Evolutionary conservation across 768 basidiomycete genomes (phyloP), one percentile per base, ranked within the genome.

Genomic region (Pholiota microspora): DNA sequence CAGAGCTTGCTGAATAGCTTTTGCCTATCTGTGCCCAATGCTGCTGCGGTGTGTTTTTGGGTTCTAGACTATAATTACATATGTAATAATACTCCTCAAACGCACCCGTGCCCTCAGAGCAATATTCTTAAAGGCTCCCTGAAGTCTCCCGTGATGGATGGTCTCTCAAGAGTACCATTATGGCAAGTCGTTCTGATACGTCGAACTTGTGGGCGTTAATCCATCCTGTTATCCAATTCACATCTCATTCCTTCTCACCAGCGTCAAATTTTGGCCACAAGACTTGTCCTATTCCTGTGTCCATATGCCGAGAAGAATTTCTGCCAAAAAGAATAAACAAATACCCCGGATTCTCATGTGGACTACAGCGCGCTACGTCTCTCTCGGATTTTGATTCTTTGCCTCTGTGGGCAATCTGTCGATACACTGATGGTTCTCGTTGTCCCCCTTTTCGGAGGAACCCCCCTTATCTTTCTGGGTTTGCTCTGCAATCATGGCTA

Each of bases 21-120:
- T 42, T 18, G 40, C 40, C 40, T 42, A 42, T 16, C 21, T 42
- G 10, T 16, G 16, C 7, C 40, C 40, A 42, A 42, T 42, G 40
- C 21, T 21, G 21, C 40, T 42, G 40, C 40, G 40, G 40, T 42
- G 21, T 52, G 42, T 56, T 27, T 44, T 31, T 51, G 53, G 49
- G 29, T 42, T 45, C 38, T 51, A 53, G 45, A 56, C 54, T 38
- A 49, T 55, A 49, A 47, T 47, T 47, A 36, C 31, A 38, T 48
- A 12, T 54, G 48, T 35, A 48, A 54, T 54, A 48, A 54, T 54
- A 54, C 38, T 27, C 49, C 40, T 42, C 9, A 42, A n/a, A 18
- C 21, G 16, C 1, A 23, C 9, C n/a, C 40, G 12, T 40, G 7
- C 21, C 8, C n/a, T 42, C 40, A 42, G 40, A 42, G 18, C 21